phyloP scores from a whole-genome alignment of 2,329 filamentous ascomycete genomes.

The Monosporascus sp. region DNA sequence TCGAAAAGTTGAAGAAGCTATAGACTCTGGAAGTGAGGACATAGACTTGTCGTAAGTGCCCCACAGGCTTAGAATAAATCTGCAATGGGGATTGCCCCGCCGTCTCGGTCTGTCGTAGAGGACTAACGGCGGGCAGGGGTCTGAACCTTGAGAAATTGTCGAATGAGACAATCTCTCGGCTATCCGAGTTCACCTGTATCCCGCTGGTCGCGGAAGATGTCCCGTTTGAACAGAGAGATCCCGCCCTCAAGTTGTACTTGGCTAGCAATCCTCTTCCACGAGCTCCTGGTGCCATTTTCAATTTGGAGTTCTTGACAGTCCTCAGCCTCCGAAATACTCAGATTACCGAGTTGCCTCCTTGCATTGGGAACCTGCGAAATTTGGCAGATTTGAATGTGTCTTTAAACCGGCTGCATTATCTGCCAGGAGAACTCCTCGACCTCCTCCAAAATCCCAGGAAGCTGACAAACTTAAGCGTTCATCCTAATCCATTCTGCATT shows the following conservation, averaged over 20 bases:
- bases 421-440: slow-evolving; percentile 59
- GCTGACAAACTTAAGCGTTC: slow-evolving; percentile 48
- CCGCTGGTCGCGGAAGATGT: slow-evolving; percentile 51
- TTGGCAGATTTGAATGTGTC: slow-evolving; percentile 61
- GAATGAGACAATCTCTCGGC: slow-evolving; percentile 50
- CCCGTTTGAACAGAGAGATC: slow-evolving; percentile 53
- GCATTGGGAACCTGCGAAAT: slow-evolving; percentile 52
- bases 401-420: slow-evolving; percentile 53
- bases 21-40: slow-evolving; percentile 53
- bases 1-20: slow-evolving; percentile 42
- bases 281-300: slow-evolving; percentile 57
- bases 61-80: not conserved
- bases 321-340: slow-evolving; percentile 62
- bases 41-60: slow-evolving; percentile 58
- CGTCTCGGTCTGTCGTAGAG: not conserved
- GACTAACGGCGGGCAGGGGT: slow-evolving; percentile 1
- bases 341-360: slow-evolving; percentile 54
- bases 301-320: slow-evolving; percentile 55
- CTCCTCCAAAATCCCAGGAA: slow-evolving; percentile 42
- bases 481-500: slow-evolving; percentile 59
- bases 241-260: slow-evolving; percentile 57
- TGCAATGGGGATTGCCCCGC: not conserved
- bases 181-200: slow-evolving; percentile 50
- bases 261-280: slow-evolving; percentile 51
- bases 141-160: slow-evolving; percentile 38